Conservation (phyloP, 345 rosid genomes). For the Salix viminalis region DNA sequence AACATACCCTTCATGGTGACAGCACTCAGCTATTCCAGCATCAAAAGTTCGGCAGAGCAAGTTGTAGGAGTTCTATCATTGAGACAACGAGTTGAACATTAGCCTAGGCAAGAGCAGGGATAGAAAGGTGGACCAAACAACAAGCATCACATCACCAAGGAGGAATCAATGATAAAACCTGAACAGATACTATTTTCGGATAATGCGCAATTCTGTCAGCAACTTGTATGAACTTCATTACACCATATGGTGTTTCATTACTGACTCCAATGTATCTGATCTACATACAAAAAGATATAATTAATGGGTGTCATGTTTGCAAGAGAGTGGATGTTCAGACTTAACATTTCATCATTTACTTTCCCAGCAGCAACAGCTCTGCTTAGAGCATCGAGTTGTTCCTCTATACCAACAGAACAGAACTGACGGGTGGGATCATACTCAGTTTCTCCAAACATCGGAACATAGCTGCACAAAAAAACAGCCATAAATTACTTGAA, state of each 20-base stretch:
- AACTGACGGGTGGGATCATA: constrained; percentile 44
- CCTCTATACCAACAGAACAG: constrained; percentile 41
- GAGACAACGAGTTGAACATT: constrained; percentile 10
- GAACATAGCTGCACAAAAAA: constrained; percentile 41
- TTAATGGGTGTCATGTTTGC: not conserved
- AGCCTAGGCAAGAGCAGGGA: not conserved
- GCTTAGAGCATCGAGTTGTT: constrained; percentile 56
- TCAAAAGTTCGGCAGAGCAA: constrained; percentile 57
- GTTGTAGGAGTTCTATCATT: constrained; percentile 45
- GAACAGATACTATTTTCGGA: constrained; percentile 45
- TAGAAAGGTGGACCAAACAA: not conserved
- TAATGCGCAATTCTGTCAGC: constrained; percentile 33
- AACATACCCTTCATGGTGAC: constrained; percentile 56
- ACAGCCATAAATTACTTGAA: constrained; percentile 6
- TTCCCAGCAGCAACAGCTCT: constrained; percentile 49
- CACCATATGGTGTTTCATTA: constrained; percentile 62
- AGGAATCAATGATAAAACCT: constrained; percentile 33
- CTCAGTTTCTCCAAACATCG: constrained; percentile 59
- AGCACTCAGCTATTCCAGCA: constrained; percentile 58
- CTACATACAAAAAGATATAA: constrained; percentile 22
- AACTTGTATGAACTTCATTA: constrained; percentile 50
- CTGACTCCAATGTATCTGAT: constrained; percentile 56
- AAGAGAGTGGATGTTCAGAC: not conserved
- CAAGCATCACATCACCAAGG: not conserved
- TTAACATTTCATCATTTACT: constrained; percentile 21